A percentile compares a stretch with the other conserved stretches of the same genome.
phyloP scores from a whole-genome alignment of 2,329 filamentous ascomycete genomes.

The Colletotrichum shisoi region DNA sequence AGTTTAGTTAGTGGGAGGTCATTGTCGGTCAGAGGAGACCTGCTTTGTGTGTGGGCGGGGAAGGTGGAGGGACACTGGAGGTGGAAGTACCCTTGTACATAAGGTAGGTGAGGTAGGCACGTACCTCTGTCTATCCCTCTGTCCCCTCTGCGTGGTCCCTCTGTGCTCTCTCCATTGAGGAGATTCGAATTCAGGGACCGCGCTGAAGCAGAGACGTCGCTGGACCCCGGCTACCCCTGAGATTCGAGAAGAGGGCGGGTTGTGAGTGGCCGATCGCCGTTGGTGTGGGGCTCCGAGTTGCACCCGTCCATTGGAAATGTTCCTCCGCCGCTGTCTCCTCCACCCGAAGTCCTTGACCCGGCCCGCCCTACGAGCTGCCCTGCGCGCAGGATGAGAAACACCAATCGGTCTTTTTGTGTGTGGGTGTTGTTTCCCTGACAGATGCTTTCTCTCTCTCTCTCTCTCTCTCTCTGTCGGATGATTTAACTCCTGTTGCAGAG shows the following conservation, averaged over 20 bases:
- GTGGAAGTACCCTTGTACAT: too few species aligned
- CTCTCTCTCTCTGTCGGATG: background rate
- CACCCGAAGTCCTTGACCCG: background rate
- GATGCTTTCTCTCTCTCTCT: too few species aligned
- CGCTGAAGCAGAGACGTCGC: slow-evolving; percentile 11
- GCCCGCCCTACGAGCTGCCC: background rate
- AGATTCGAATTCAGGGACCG: background rate
- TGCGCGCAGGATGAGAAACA: background rate
- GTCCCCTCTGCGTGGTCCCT: too few species aligned
- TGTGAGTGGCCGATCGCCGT: slow-evolving; percentile 22
- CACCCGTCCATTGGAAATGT: background rate
- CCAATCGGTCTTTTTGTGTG: background rate
- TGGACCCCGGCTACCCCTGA: slow-evolving; percentile 36
- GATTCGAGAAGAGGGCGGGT: background rate
- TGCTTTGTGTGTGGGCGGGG: background rate
- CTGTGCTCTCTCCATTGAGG: background rate
- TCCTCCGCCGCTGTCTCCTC: slow-evolving; percentile 26
- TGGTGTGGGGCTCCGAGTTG: slow-evolving; percentile 11
- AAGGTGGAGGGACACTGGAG: too few species aligned
- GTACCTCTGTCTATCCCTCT: too few species aligned
- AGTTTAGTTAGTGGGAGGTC: slow-evolving; percentile 2
- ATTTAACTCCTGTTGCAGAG: background rate
- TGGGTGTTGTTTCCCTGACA: background rate
- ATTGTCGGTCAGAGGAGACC: background rate
- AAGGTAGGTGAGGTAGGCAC: too few species aligned